Percentiles rank a stretch among this genome's conserved stretches.
These are phyloP conservation scores for Talaromyces wortmannii DNA, from an alignment of 495 filamentous ascomycete genomes.

Conservation along the genomic window DNA sequence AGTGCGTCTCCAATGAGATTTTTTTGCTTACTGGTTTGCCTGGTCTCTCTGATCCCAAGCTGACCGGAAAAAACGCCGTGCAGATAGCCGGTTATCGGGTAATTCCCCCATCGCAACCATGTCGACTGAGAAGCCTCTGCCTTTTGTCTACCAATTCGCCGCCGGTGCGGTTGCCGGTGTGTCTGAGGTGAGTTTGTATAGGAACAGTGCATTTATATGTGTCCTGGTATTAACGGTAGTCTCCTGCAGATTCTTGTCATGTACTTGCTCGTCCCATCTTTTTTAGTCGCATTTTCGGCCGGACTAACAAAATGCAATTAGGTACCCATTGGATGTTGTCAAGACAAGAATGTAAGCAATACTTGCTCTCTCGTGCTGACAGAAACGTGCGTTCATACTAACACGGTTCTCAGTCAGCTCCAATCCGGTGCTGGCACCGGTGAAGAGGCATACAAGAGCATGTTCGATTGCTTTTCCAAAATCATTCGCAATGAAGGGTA, in stretches of 20 bases:
- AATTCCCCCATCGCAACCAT: constrained; percentile 33
- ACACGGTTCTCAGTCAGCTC: constrained; percentile 58
- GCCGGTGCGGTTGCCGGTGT: constrained; percentile 89
- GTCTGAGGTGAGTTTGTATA: constrained; percentile 61
- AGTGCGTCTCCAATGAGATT: no score
- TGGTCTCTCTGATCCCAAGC: not conserved
- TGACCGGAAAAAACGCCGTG: not conserved
- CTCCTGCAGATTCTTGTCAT: constrained; percentile 70
- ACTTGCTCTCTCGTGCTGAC: not conserved
- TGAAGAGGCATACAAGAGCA: constrained; percentile 83
- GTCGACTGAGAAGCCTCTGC: constrained; percentile 63
- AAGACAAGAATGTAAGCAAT: constrained; percentile 79
- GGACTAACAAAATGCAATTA: constrained; percentile 19
- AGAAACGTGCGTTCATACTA: constrained; percentile 3
- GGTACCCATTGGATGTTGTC: constrained; percentile 97
- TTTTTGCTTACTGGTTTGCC: no score
- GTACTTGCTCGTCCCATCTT: constrained; percentile 36
- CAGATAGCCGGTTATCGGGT: not conserved
- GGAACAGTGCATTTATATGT: not conserved
- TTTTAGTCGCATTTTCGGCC: no score
- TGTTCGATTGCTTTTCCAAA: constrained; percentile 96
- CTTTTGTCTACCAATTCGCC: constrained; percentile 80
- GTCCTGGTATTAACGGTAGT: not conserved
- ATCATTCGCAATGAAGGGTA: constrained; percentile 94
- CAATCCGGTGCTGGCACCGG: constrained; percentile 67